These are phyloP conservation scores for Dicorynia guianensis DNA, from an alignment of 306 rosid genomes.

Conservation along the genomic window DNA sequence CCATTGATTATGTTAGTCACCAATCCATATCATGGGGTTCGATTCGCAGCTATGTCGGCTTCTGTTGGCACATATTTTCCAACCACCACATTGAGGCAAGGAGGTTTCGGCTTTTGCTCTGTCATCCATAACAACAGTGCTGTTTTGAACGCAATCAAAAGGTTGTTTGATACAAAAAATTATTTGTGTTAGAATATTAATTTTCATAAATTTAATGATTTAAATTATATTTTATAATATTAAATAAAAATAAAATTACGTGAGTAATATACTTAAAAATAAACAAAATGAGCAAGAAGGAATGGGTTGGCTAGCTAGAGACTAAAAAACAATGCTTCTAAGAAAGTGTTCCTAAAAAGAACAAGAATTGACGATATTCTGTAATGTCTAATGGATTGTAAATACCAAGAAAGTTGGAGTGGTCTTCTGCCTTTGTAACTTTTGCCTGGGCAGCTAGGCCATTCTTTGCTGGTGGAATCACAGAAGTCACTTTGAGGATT, in stretches of 20 bases:
- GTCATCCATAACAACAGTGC: conserved; percentile 96
- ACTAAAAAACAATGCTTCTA: no score
- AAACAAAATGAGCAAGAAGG: no score
- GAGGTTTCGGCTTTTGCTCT: conserved; percentile 60
- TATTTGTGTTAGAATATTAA: conserved; percentile 66
- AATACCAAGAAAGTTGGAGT: conserved; percentile 82
- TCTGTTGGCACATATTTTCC: conserved; percentile 60
- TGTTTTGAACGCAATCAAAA: conserved; percentile 69
- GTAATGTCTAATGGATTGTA: not conserved
- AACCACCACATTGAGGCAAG: conserved; percentile 84
- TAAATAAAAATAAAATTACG: no score
- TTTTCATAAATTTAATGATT: no score
- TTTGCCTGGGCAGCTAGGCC: conserved; percentile 81
- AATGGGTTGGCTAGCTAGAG: no score
- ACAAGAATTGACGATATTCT: no score
- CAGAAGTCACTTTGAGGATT: conserved; percentile 74
- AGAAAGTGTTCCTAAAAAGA: no score
- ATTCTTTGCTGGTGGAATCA: conserved; percentile 55
- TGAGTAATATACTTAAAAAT: no score
- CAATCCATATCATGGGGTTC: conserved; percentile 75
- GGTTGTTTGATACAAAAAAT: conserved; percentile 70
- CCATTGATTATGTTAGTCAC: conserved; percentile 87
- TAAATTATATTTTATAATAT: no score
- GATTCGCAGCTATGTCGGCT: conserved; percentile 70
- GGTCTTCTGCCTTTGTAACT: conserved; percentile 88